Evolutionary conservation across 352 stramenopile species (phyloP), one percentile per base, ranked within the genome.

Genomic region (Phytopythium aichiense): DNA sequence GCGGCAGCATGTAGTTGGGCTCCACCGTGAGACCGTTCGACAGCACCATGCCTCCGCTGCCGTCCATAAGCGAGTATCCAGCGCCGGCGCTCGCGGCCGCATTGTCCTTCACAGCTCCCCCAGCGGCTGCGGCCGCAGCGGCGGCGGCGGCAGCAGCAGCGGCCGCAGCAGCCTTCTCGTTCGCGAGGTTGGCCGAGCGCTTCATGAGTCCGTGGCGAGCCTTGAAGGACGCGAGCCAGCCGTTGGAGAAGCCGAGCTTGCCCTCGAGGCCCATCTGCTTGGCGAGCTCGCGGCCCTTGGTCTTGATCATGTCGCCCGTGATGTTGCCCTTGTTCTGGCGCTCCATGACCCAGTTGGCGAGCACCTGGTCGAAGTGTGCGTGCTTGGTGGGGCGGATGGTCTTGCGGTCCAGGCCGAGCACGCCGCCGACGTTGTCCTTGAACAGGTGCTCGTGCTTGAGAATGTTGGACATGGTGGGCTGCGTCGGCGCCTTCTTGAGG

Each of bases 301-400:
- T 80, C 71, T 93, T 93, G 74, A 95, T 92, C 77, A 92, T 91
- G 63, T 95, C 86, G 35, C 86, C 86, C n/a, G 86, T 93, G 65
- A 95, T 90, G 68, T 88, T 93, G 65, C 80, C 79, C 64, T 93
- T 92, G 73, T 90, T 91, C 74, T 95, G 86, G 50, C 86, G 81
- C 61, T 95, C 86, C 79, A 93, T 91, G 81, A 95, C 84, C 86
- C 86, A 95, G 67, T 93, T 93, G 55, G 84, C 84, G 52, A 95
- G 73, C 66, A 92, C 86, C 64, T 91, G 81, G 76, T 93, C 84
- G 62, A 93, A 91, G 42, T 91, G 79, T 53, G 82, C 77, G 61
- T 91, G 79, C 30, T 81, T 78, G 42, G 81, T 91, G 16, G 81
- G 81, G 9, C 84, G 84, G 43, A 93, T 91, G n/a, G 84, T 95